Evolutionary conservation across 176 grass and related monocot genomes (phyloP), one percentile per base, ranked within the genome.

Genomic region (Aegilops bicornis): DNA sequence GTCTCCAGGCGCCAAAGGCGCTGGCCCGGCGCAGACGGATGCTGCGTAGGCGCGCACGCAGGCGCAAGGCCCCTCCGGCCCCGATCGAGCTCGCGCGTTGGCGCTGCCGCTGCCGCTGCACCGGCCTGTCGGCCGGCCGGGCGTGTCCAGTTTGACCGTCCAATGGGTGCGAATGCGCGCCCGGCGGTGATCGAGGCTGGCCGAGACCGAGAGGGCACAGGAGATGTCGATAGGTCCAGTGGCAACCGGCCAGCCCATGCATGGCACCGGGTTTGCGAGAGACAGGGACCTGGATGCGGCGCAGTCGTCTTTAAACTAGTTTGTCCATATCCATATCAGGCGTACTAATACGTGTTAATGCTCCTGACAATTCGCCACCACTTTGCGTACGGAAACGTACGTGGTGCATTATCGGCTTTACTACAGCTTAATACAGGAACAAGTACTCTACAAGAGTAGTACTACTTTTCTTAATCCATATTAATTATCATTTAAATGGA

Each of bases 131-230:
- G 50, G 50, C 50, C 16, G 47, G 71, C 43, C 43, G 42, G 42
- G 25, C 11, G 24, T 22, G 70, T 8, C 37, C 88, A 82, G 88
- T 90, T 86, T 90, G 84, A 90, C 84, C 79, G 54, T 40, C 79
- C 64, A 90, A 82, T 52, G 47, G 13, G 14, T 70, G 63, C 62
- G 43, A 13, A 47, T 5, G 48, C n/a, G 29, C 29, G 14, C 14
- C 15, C 30, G 64, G 29, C 15, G 29, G 54, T 59, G 54, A 31
- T 31, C 30, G 30, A 59, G 54, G 54, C 7, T 3, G 19, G 3
- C 7, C 52, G 52, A 54, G 52, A 8, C 19, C 6, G 17, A 59
- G 52, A 31, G 24, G 2, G 10, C 62, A 64, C 11, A 64, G 24
- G 64, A 67, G 13, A 65, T 65, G 25, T 32, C 54, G 19, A 37